Conservation (phyloP, 2,329 filamentous ascomycete species). For the Meredithiella fracta region DNA sequence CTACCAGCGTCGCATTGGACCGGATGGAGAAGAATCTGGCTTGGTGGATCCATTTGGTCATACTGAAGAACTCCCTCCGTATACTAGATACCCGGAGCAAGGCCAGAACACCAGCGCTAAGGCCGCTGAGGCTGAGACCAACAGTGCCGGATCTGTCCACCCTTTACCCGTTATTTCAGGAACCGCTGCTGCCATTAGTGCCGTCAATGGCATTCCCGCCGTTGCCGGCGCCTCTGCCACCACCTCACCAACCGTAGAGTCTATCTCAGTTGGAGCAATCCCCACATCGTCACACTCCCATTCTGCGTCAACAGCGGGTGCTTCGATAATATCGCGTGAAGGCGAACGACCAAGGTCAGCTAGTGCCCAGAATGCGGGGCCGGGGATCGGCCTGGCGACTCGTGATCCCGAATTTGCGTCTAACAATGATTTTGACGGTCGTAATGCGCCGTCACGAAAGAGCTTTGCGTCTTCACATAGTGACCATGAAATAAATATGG, state of each 20-base stretch:
- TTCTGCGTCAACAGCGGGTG: slow-evolving; percentile 4
- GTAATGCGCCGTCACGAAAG: slow-evolving; percentile 34
- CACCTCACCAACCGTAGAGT: neutral
- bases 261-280: neutral
- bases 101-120: slow-evolving; percentile 27
- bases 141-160: no score
- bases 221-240: slow-evolving; percentile 2
- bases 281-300: slow-evolving; percentile 2
- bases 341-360: neutral
- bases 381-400: slow-evolving; percentile 43
- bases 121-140: slow-evolving; percentile 4
- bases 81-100: slow-evolving; percentile 75
- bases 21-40: slow-evolving; percentile 78
- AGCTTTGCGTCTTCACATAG: slow-evolving; percentile 36
- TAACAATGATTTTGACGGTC: slow-evolving; percentile 32
- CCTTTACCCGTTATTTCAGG: no score
- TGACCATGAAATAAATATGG: slow-evolving; percentile 37
- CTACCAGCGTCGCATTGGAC: slow-evolving; percentile 58
- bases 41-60: slow-evolving; percentile 79
- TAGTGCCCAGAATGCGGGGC: slow-evolving; percentile 27
- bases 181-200: slow-evolving; percentile 7
- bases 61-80: slow-evolving; percentile 79
- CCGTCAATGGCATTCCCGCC: neutral
- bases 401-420: slow-evolving; percentile 47
- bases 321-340: slow-evolving; percentile 1